phyloP scores from a whole-genome alignment of 2,329 filamentous ascomycete genomes.

The Didymellaceae sp. region DNA sequence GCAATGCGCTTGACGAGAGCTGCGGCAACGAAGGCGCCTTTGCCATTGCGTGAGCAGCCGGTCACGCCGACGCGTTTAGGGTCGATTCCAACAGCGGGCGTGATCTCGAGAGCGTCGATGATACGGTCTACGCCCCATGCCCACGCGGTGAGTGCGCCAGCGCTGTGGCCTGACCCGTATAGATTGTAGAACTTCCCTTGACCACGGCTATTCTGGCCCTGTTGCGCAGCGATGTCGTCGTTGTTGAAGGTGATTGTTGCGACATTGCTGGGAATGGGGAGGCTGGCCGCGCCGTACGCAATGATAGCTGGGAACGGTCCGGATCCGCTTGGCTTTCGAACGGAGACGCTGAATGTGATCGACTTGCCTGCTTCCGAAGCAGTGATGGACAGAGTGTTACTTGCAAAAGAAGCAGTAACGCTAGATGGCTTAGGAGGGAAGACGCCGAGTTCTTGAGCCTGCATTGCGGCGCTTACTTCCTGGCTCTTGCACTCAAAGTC shows the following conservation, averaged over 20 bases:
- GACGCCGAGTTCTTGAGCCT: slow-evolving; percentile 48
- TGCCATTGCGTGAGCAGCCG: slow-evolving; percentile 69
- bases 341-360: slow-evolving; percentile 46
- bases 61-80: slow-evolving; percentile 59
- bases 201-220: slow-evolving; percentile 55
- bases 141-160: slow-evolving; percentile 67
- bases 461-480: slow-evolving; percentile 45
- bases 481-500: slow-evolving; percentile 48
- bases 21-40: slow-evolving; percentile 67
- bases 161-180: slow-evolving; percentile 62
- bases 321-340: slow-evolving; percentile 51
- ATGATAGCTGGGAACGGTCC: slow-evolving; percentile 65
- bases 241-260: slow-evolving; percentile 67
- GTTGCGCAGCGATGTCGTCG: slow-evolving; percentile 63
- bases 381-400: slow-evolving; percentile 44
- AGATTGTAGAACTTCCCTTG: slow-evolving; percentile 66
- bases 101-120: slow-evolving; percentile 64
- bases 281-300: slow-evolving; percentile 60
- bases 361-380: slow-evolving; percentile 44
- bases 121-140: slow-evolving; percentile 68
- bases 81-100: slow-evolving; percentile 55
- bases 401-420: slow-evolving; percentile 42
- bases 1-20: slow-evolving; percentile 66
- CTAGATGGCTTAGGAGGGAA: slow-evolving; percentile 46
- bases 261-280: slow-evolving; percentile 62